Conservation (phyloP, 208 protist genomes). For the Trypanosoma vivax region DNA sequence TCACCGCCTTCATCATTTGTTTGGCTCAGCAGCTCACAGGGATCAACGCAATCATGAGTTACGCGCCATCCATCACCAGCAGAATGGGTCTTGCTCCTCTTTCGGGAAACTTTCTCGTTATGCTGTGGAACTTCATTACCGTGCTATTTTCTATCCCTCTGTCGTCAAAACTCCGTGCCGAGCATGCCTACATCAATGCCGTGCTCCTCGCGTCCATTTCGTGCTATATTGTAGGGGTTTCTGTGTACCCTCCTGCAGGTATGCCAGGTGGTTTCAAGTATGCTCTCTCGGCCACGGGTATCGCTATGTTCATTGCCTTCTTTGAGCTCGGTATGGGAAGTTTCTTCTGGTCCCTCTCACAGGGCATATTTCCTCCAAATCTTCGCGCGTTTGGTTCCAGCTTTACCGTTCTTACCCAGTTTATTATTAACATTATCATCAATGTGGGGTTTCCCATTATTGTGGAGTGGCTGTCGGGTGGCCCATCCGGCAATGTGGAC, state of each 20-base stretch:
- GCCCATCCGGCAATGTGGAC: conserved; percentile 36
- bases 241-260: conserved; percentile 19
- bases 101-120: conserved; percentile 41
- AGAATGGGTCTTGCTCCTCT: conserved; percentile 23
- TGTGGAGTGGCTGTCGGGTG: conserved; percentile 28
- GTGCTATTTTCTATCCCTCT: conserved; percentile 28
- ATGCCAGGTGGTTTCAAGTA: conserved; percentile 18
- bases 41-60: conserved; percentile 49
- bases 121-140: conserved; percentile 42
- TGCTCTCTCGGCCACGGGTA: conserved; percentile 25
- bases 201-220: conserved; percentile 16
- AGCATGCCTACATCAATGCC: conserved; percentile 19
- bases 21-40: conserved; percentile 39
- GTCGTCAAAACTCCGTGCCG: conserved; percentile 12
- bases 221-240: conserved; percentile 20
- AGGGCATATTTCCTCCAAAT: conserved; percentile 30
- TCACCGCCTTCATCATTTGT: conserved; percentile 22
- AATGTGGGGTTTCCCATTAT: conserved; percentile 34
- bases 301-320: conserved; percentile 29
- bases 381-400: conserved; percentile 26
- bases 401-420: conserved; percentile 20
- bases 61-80: conserved; percentile 29
- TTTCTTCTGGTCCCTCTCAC: conserved; percentile 32
- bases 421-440: conserved; percentile 32
- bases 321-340: conserved; percentile 37